These are phyloP conservation scores for Rhododendron vialii DNA, from an alignment of 148 eudicot species.

Conservation along the genomic window DNA sequence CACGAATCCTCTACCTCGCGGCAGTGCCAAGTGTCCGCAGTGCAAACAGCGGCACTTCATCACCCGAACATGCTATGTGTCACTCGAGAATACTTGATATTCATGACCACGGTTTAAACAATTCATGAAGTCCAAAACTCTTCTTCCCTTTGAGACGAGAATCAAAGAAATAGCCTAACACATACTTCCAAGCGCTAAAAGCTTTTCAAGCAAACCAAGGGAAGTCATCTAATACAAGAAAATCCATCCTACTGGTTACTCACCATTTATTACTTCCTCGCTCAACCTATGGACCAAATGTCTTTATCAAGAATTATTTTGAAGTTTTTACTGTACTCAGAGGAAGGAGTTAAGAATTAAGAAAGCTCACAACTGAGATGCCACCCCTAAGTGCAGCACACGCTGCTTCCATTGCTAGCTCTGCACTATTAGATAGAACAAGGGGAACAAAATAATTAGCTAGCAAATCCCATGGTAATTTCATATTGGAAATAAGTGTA, in stretches of 20 bases:
- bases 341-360: not conserved
- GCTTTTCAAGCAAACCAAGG: not conserved
- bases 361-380: conserved; percentile 61
- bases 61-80: not conserved
- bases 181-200: not conserved
- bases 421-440: conserved; percentile 37
- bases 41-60: not conserved
- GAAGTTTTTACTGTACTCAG: not conserved
- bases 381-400: conserved; percentile 69
- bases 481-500: not conserved
- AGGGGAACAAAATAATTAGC: not conserved
- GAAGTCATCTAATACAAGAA: not conserved
- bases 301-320: not conserved
- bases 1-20: not conserved
- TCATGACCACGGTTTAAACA: not conserved
- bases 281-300: no score
- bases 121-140: not conserved
- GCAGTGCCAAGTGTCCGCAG: not conserved
- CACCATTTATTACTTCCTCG: no score
- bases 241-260: not conserved
- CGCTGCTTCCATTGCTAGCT: conserved; percentile 81
- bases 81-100: not conserved
- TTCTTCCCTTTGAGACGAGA: not conserved
- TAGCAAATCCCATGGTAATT: not conserved
- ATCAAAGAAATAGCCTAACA: not conserved